Base-by-base conservation (phyloP, 169 alveolate species). In the Eimeria brunetti region DNA sequence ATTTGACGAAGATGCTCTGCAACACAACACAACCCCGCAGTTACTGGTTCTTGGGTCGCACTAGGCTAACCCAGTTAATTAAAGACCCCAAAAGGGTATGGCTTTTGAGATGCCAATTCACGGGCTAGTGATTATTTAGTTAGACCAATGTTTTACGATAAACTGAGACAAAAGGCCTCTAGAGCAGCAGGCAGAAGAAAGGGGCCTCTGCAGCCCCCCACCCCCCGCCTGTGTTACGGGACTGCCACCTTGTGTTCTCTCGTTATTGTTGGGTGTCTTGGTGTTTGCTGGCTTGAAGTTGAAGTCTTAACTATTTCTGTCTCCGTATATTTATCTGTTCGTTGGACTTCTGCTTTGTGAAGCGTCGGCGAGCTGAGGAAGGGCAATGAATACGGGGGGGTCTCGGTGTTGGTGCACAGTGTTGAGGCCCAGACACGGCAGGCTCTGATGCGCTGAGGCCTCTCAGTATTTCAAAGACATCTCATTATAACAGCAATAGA, bases 181-280 rank as follows among this genome's bases (percentile, higher is more conserved):
- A 41, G 18, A 24, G 80, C 80, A 69, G 80, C 49, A 14, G 24
- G 46, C 80, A 6, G 49, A 69, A 33, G 80, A 30, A 22, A 6
- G 80, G 80, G 80, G 80, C 49, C 80, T 69, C 49, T 69, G 80
- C 80, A 69, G 44, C 49, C 80, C 80, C 62, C 60, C 86, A 22
- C 38, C 86, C 86, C 41, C 18, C 64, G 30, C 7, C 53, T 8
- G 84, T 73, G 84, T 73, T 73, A 38, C n/a, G 33, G 36, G 56
- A 73, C 62, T 38, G 56, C 75, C 73, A 53, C 53, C 90, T 12
- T 38, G 56, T 12, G 51, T 27, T 22, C 53, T 16, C 36, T 24
- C 53, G 75, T 49, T 51, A 36, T 12, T 30, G 90, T 36, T 83
- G 90, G 20, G 53, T 83, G 49, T 53, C 90, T 36, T 22, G 90